Evolutionary conservation across 495 filamentous ascomycete species (phyloP), one percentile per base, ranked within the genome.

Genomic region (Aspergillus olivimuriae): DNA sequence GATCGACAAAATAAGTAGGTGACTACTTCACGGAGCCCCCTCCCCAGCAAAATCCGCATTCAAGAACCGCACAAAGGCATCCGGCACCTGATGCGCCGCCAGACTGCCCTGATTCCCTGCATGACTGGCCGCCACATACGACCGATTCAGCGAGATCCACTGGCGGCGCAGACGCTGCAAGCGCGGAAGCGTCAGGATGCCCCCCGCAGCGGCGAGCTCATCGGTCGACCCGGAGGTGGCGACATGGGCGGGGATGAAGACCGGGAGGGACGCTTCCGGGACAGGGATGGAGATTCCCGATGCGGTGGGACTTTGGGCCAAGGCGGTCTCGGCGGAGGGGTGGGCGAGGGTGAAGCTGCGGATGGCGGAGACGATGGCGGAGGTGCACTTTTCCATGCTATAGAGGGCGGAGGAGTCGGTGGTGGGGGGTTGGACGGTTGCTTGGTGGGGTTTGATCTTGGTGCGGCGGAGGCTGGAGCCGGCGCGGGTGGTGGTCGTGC

Each of bases 121-220:
- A 53, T 69, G 58, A 4, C 52, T 50, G 45, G 57, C 42, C 34
- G 34, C 15, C 2, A 36, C 18, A 36, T 36, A 36, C 34, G 34
- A 10, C 34, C 34, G 15, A 19, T 95, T 91, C 55, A 96, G 56
- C 30, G 74, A 73, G 44, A 94, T 89, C 71, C 89, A 97, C 56
- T 91, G 87, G 49, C 92, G 78, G 38, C 89, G 73, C 48, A 94
- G 54, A 41, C 92, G 65, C 65, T 96, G 92, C 58, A 97, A 58
- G 50, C 84, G 80, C 23, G 91, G 84, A 35, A 94, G 52, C 0
- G 80, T 76, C 6, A 87, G 56, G 33, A 77, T 70, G 7, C 73
- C 76, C 1, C 72, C 70, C 0, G 67, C 62, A 17, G 58, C 67
- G 4, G 64, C 64, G 0, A 73, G 50, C 30, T 71, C 69, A 47